Evolutionary conservation across 2,329 filamentous ascomycete species (phyloP).

Genomic region (Aspergillus sp.): DNA sequence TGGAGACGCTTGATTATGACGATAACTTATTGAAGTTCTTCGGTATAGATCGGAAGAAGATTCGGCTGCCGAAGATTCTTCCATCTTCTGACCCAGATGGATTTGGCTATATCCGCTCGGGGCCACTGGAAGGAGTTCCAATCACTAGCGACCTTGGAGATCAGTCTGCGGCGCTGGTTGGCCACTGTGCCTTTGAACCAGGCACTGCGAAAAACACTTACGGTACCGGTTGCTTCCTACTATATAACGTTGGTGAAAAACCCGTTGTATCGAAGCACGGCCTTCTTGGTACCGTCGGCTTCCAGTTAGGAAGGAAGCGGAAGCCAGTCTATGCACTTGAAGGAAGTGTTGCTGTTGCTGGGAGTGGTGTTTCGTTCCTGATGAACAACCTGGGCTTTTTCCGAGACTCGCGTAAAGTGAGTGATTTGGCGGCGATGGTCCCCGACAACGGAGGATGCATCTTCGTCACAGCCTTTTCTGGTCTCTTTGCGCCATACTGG

Average conservation of each 20-base stretch:
- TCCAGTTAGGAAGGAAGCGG: constrained; percentile 70
- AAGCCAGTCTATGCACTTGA: constrained; percentile 78
- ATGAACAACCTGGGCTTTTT: constrained; percentile 66
- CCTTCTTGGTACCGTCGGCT: constrained; percentile 81
- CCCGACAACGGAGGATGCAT: constrained; percentile 79
- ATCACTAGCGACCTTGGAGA: constrained; percentile 87
- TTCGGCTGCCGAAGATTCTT: constrained; percentile 78
- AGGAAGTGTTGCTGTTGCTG: constrained; percentile 79
- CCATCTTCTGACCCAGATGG: constrained; percentile 72
- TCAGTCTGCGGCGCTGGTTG: constrained; percentile 81
- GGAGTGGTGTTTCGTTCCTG: constrained; percentile 75
- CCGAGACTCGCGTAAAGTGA: constrained; percentile 62
- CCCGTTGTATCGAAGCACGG: constrained; percentile 84
- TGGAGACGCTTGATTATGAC: constrained; percentile 77
- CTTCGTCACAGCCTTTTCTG: constrained; percentile 87
- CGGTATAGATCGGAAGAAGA: constrained; percentile 68
- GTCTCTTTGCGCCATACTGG: constrained; percentile 91
- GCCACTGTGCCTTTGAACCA: constrained; percentile 78
- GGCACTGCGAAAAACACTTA: constrained; percentile 90
- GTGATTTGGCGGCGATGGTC: constrained; percentile 63
- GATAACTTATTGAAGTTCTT: constrained; percentile 77
- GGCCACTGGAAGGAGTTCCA: constrained; percentile 65
- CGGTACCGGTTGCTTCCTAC: constrained; percentile 83
- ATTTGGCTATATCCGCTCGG: constrained; percentile 67
- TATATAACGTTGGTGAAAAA: constrained; percentile 83